phyloP scores from a whole-genome alignment of 2,329 filamentous ascomycete genomes.

The Scedosporium aurantiacum region DNA sequence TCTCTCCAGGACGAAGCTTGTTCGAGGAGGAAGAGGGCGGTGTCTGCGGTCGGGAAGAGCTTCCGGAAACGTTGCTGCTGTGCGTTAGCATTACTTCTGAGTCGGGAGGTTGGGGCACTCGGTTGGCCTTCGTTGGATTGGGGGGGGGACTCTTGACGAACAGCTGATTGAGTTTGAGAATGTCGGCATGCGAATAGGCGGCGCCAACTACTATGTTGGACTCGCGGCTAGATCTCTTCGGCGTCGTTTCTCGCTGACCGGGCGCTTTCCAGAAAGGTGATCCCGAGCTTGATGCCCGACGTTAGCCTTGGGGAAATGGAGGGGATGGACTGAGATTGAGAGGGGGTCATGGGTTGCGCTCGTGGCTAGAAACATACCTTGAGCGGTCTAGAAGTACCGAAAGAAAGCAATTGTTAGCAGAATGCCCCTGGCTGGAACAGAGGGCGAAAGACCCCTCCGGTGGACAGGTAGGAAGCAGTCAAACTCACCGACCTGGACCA shows the following conservation, averaged over 20 bases:
- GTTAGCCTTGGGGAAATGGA: conserved; percentile 7
- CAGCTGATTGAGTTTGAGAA: conserved; percentile 77
- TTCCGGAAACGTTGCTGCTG: conserved; percentile 46
- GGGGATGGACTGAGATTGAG: conserved; percentile 1
- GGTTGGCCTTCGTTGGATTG: not conserved
- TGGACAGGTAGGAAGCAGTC: not conserved
- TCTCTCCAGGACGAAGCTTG: conserved; percentile 36
- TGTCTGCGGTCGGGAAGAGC: conserved; percentile 59
- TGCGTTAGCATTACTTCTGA: conserved; percentile 9
- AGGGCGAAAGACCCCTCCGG: not conserved
- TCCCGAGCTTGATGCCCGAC: conserved; percentile 49
- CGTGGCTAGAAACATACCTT: conserved; percentile 38
- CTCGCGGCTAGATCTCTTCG: conserved; percentile 47
- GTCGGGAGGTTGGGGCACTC: not conserved
- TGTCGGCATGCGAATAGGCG: conserved; percentile 91
- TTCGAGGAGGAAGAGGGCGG: conserved; percentile 53
- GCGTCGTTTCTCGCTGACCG: conserved; percentile 35
- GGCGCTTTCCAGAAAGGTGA: conserved; percentile 80
- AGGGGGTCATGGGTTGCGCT: conserved; percentile 1
- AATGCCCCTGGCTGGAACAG: not conserved
- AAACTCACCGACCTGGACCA: conserved; percentile 93
- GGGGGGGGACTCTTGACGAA: conserved; percentile 31
- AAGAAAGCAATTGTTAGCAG: not conserved
- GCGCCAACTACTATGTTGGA: conserved; percentile 76
- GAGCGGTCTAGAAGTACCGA: conserved; percentile 39